Evolutionary conservation across 139 green algal species (phyloP).

Genomic region (Chlamydomonas eustigma): DNA sequence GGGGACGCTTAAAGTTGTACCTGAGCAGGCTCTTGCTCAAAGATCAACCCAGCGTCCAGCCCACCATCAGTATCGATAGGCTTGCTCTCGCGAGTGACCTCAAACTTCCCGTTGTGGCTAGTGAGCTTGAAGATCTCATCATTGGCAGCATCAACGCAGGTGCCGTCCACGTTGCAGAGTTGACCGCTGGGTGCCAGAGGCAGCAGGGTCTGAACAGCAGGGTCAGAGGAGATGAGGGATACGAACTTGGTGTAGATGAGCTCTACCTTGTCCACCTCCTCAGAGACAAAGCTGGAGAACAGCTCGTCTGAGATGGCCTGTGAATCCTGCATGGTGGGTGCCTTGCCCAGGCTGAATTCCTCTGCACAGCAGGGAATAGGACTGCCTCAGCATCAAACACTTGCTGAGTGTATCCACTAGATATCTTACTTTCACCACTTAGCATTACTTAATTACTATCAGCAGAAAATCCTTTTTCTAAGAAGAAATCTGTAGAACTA

Average conservation of each 20-base stretch:
- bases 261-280: slow-evolving; percentile 91
- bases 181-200: slow-evolving; percentile 84
- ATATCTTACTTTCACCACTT: no score
- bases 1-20: no score
- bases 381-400: no score
- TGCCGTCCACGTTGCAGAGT: slow-evolving; percentile 92
- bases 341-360: slow-evolving; percentile 73
- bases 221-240: slow-evolving; percentile 87
- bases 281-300: slow-evolving; percentile 92
- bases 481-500: no score
- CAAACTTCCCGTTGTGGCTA: slow-evolving; percentile 44
- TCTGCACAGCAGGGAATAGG: slow-evolving; percentile 39
- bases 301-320: slow-evolving; percentile 96
- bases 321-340: slow-evolving; percentile 93
- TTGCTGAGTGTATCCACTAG: no score
- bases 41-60: slow-evolving; percentile 88
- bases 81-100: slow-evolving; percentile 80
- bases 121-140: slow-evolving; percentile 99
- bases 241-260: slow-evolving; percentile 99
- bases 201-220: slow-evolving; percentile 93
- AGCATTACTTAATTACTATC: no score
- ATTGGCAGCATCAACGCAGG: slow-evolving; percentile 93
- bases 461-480: no score
- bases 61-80: slow-evolving; percentile 56
- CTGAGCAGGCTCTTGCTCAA: slow-evolving; percentile 97